Base-by-base conservation (phyloP, 345 rosid species). In the Cardiospermum halicacabum region DNA sequence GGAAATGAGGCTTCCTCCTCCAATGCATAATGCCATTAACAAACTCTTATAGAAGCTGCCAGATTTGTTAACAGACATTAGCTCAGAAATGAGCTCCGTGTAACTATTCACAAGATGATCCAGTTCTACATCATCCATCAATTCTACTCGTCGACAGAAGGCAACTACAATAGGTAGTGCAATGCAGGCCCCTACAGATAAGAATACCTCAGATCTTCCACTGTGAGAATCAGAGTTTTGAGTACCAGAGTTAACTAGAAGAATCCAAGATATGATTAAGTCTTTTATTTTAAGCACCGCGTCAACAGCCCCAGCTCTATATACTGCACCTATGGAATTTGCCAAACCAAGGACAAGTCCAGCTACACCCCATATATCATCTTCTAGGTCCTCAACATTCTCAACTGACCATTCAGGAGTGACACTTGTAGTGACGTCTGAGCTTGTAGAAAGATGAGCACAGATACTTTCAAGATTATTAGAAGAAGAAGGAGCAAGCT, bases 301-400 rank as follows among this genome's bases (percentile, higher is more conserved):
- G 45, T 88, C 97, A 78, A 80, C 77, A 71, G 69, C 84, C 60
- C 96, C 94, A 73, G 86, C 83, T 81, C 92, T 81, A 73, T 81
- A 93, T 40, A 90, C 71, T 53, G 93, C 94, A 69, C 80, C 75
- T 65, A 89, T 73, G 68, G 85, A 81, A 74, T 82, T 81, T 49
- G 88, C 98, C 80, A 93, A 72, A 64, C 98, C 98, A 74, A 93
- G 69, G 65, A 86, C 79, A 53, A 93, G 90, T 61, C 98, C 98
- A 74, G 89, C 81, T 70, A 88, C 81, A 66, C 98, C 98, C 97
- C 97, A 93, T 50, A 74, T 73, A 79, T 93, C 96, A 78, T 89
- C 89, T 79, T 84, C 96, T 71, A 84, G 67, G 34, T 82, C 82
- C 72, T 80, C 83, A 75, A 66, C 68, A 67, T 77, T 73, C 61